Base-by-base conservation (phyloP, 169 alveolate species). In the Plasmodium berghei region DNA sequence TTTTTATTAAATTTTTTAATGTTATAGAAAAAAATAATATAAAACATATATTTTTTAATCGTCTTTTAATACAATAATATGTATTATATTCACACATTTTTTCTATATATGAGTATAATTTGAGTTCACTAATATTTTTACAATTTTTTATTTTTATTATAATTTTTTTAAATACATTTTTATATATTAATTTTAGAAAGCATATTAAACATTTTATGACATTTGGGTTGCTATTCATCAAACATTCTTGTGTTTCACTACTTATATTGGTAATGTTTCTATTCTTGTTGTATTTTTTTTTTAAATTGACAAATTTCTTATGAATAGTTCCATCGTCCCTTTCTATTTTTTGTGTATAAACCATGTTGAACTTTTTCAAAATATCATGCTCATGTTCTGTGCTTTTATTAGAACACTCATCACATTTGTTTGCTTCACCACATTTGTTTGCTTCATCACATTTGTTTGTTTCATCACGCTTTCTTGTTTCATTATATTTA, bases 1-100 rank as follows among this genome's bases (percentile, higher is more conserved):
- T 54, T 83, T 83, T 66, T 52, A 83, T 83, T 83, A 83, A 83
- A 66, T 83, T 83, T 67, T 83, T 83, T 34, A 83, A 72, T 18
- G 90, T 67, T 16, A 83, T 62, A 9, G 90, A 83, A 48, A 45
- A 83, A 71, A 83, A 83, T 55, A 83, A 62, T 9, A 34, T 49
- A 59, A 83, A 83, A 59, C 90, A 83, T 28, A 67, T 20, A 54
- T 83, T 66, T 67, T 83, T 83, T 66, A 83, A 54, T 46, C 90
- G 54, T 14, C 26, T 83, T 67, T 67, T 83, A 34, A 83, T 34
- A 61, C 90, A 83, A 61, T 83, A 67, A 58, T 54, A 83, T 26
- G 83, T 83, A 28, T 83, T 71, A 54, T 55, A 42, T 55, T 69
- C 62, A 42, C 26, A 83, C 40, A 83, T 66, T 54, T 83, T 66